Conservation (phyloP, 2,329 filamentous ascomycete species). For the Thermothelomyces thermophilus region DNA sequence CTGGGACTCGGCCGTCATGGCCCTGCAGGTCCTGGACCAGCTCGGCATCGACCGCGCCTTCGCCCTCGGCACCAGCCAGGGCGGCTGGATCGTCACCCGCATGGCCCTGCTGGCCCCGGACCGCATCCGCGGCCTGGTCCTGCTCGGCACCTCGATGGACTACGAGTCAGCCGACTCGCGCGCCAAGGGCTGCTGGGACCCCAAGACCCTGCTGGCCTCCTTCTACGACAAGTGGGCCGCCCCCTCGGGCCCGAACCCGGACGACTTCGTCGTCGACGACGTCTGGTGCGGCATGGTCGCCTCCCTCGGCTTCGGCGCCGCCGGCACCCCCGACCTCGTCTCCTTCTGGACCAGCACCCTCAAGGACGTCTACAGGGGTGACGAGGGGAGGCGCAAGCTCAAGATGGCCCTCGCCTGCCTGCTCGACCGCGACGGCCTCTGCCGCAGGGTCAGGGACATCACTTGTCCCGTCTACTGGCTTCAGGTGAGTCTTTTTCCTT, state of each 20-base stretch:
- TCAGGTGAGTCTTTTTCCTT: constrained; percentile 36
- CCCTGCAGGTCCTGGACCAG: constrained; percentile 48
- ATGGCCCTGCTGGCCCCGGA: constrained; percentile 47
- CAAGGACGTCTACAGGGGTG: constrained; percentile 41
- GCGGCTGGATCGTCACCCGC: constrained; percentile 44
- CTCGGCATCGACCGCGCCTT: constrained; percentile 43
- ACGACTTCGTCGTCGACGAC: constrained; percentile 43
- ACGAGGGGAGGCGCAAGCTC: constrained; percentile 44
- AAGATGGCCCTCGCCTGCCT: constrained; percentile 40
- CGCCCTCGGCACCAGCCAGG: constrained; percentile 45
- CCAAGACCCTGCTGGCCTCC: constrained; percentile 34
- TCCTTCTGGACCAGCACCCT: constrained; percentile 42
- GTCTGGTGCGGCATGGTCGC: constrained; percentile 41
- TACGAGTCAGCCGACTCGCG: constrained; percentile 42
- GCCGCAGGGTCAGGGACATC: constrained; percentile 40
- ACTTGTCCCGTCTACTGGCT: constrained; percentile 48
- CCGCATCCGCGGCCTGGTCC: constrained; percentile 40
- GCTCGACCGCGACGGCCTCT: constrained; percentile 41
- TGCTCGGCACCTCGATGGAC: constrained; percentile 48
- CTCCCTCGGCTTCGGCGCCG: constrained; percentile 40
- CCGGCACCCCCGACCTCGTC: constrained; percentile 32
- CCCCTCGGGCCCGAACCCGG: constrained; percentile 32
- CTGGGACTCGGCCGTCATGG: constrained; percentile 50
- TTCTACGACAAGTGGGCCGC: constrained; percentile 40
- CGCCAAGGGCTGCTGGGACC: constrained; percentile 44